Percentiles rank a stretch among this genome's conserved stretches.
Evolutionary conservation across 2,329 filamentous ascomycete species (phyloP).

Genomic region (Nemania diffusa): DNA sequence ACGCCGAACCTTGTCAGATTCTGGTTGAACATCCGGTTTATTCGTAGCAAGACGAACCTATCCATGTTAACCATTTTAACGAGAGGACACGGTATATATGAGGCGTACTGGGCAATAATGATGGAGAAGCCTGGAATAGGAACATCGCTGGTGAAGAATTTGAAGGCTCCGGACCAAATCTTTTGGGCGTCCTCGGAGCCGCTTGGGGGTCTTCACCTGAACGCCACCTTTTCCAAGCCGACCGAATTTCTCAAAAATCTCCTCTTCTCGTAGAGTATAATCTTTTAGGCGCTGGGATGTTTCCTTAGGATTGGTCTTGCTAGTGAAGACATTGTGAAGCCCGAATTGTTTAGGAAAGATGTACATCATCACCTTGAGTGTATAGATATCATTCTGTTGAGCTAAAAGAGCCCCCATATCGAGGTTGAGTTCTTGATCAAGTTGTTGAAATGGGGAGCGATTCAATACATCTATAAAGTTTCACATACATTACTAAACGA

Average conservation of each 20-base stretch:
- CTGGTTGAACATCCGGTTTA: slow-evolving; percentile 22
- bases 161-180: slow-evolving; percentile 75
- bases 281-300: slow-evolving; percentile 82
- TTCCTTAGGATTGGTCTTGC: slow-evolving; percentile 69
- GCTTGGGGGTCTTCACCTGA: slow-evolving; percentile 64
- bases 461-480: slow-evolving; percentile 79
- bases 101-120: slow-evolving; percentile 77
- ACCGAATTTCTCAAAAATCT: slow-evolving; percentile 66
- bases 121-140: slow-evolving; percentile 80
- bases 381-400: slow-evolving; percentile 60
- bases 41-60: slow-evolving; percentile 37
- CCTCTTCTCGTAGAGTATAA: slow-evolving; percentile 85
- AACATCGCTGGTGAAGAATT: slow-evolving; percentile 75
- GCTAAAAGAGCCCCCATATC: slow-evolving; percentile 19
- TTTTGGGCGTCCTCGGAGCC: slow-evolving; percentile 71
- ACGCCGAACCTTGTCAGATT: slow-evolving; percentile 24
- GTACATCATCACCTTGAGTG: slow-evolving; percentile 83
- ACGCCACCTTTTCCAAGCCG: slow-evolving; percentile 42
- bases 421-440: slow-evolving; percentile 22
- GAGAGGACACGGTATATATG: background rate
- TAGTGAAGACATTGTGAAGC: slow-evolving; percentile 92
- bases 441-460: slow-evolving; percentile 62
- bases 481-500: slow-evolving; percentile 23
- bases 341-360: slow-evolving; percentile 92
- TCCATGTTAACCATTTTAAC: slow-evolving; percentile 35